Evolutionary conservation across 148 eudicot species (phyloP).

Genomic region (Bassia scoparia): DNA sequence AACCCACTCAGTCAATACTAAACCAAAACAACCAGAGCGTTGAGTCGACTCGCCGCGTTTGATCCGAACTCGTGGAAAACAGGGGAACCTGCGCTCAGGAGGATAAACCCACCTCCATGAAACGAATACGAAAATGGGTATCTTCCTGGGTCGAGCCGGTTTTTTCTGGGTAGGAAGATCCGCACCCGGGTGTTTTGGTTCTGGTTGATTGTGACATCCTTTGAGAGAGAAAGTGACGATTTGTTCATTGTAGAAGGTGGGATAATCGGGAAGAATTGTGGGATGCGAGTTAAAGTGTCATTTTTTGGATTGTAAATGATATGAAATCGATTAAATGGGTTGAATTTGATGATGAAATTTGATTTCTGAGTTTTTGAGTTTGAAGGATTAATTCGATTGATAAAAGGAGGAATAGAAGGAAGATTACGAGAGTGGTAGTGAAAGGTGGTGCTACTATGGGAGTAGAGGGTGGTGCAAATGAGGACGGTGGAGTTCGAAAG

Average conservation of each 20-base stretch:
- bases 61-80: conserved; percentile 31
- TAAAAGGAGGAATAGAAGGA: not conserved
- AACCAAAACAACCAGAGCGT: conserved; percentile 29
- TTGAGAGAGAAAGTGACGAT: conserved; percentile 19
- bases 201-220: conserved; percentile 24
- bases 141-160: not conserved
- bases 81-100: conserved; percentile 15
- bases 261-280: conserved; percentile 8
- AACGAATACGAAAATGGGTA: conserved; percentile 26
- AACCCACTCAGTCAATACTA: conserved; percentile 44
- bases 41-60: conserved; percentile 13
- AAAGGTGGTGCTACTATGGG: no score
- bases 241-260: conserved; percentile 18
- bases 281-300: conserved; percentile 24
- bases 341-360: not conserved
- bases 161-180: conserved; percentile 24
- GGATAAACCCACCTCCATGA: conserved; percentile 37
- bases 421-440: not conserved
- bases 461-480: no score
- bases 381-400: not conserved
- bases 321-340: not conserved
- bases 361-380: not conserved
- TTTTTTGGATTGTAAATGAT: conserved; percentile 25
- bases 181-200: conserved; percentile 27
- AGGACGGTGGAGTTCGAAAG: no score